Evolutionary conservation across 2,329 filamentous ascomycete genomes (phyloP).

Genomic region (Mycocentrospora acerina): DNA sequence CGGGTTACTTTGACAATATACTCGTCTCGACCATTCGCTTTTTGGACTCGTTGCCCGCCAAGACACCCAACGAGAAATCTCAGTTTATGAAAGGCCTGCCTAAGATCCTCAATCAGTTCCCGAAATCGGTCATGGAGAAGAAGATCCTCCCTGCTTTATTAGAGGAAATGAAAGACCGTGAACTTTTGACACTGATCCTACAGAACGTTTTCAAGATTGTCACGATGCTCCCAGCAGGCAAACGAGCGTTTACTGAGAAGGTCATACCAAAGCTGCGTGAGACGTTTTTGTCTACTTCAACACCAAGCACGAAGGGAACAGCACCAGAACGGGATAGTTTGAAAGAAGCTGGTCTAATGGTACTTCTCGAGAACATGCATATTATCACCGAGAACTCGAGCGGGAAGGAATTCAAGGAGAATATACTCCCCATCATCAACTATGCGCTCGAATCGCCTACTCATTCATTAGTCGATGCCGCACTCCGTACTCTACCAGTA

Average conservation of each 20-base stretch:
- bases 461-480: constrained; percentile 83
- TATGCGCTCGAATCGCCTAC: constrained; percentile 85
- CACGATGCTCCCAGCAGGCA: constrained; percentile 69
- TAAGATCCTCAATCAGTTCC: constrained; percentile 87
- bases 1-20: constrained; percentile 95
- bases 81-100: constrained; percentile 88
- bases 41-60: constrained; percentile 84
- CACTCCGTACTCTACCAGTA: constrained; percentile 73
- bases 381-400: constrained; percentile 77
- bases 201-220: constrained; percentile 93
- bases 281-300: constrained; percentile 67
- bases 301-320: constrained; percentile 43
- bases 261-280: constrained; percentile 83
- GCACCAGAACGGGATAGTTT: constrained; percentile 73
- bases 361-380: constrained; percentile 80
- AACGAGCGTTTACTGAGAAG: constrained; percentile 78
- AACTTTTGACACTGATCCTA: constrained; percentile 79
- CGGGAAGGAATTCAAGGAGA: constrained; percentile 93
- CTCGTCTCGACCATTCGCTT: constrained; percentile 96
- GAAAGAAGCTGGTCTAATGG: constrained; percentile 87
- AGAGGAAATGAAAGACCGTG: constrained; percentile 91
- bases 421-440: constrained; percentile 83
- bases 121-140: constrained; percentile 89
- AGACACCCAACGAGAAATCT: constrained; percentile 86
- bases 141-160: constrained; percentile 87